Evolutionary conservation across 2,329 filamentous ascomycete species (phyloP), one percentile per base, ranked within the genome.

Genomic region (Monilinia polystroma): DNA sequence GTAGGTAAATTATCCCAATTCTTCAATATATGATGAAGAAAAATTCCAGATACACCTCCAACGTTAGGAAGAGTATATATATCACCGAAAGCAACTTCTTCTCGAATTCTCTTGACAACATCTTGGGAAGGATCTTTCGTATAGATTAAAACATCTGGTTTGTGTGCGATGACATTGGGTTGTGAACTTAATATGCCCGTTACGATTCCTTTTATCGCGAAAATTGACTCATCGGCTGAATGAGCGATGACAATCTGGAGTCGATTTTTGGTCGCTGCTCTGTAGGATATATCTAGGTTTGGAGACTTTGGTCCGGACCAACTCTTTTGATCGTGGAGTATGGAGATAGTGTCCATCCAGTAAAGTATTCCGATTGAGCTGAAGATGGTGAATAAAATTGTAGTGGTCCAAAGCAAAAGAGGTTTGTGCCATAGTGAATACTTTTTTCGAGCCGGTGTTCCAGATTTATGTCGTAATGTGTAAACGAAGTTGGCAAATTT

Each of bases 31-130:
- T 84, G 81, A 67, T 78, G 73, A 4, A 83, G 77, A 72, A 80
- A 83, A 4, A 80, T 80, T 11, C 79, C 80, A 23, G 78, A 77
- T 70, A 81, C 79, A 47, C 81, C 77, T 29, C 81, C 81, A 43
- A 77, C 68, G 64, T 83, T 83, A 6, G 68, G 70, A 14, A 77
- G 71, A 26, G 63, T 29, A 41, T 59, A 4, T 18, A 65, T 59
- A 43, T 38, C 32, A 5, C 54, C 53, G 8, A 58, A 58, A 20
- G 2, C 32, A 2, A 68, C 67, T 29, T 20, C 35, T 3, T 66
- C 66, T 41, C 62, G 66, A 2, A 72, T 60, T 11, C 56, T 49
- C 1, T 59, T 47, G 6, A 59, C 64, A 4, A 66, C 54, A 3
- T 60, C 38, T 11, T 66, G 32, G 0, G 65, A 64, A 2, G 67